phyloP scores from a whole-genome alignment of 768 basidiomycete genomes.

The Epithele typhae region DNA sequence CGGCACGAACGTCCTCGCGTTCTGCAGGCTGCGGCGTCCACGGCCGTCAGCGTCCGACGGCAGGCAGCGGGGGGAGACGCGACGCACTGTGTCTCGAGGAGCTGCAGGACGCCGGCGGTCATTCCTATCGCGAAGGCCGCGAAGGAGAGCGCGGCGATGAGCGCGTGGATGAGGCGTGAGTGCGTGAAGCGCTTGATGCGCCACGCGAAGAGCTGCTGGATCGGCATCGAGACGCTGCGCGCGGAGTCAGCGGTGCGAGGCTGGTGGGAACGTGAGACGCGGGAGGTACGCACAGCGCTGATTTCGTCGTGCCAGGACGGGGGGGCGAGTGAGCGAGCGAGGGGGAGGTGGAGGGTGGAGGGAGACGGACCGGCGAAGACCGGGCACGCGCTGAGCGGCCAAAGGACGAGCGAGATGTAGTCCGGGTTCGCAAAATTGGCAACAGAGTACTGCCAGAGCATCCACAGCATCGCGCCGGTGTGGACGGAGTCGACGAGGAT shows the following conservation, averaged over 20 bases:
- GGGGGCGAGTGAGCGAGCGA: not conserved
- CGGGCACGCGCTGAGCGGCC: not conserved
- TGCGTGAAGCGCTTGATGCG: constrained; percentile 5
- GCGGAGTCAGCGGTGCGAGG: too few relatives aligned
- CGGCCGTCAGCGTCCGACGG: too few relatives aligned
- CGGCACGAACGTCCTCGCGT: not conserved
- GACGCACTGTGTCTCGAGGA: too few relatives aligned
- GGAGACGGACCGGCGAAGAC: constrained; percentile 1
- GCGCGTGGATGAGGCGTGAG: not conserved
- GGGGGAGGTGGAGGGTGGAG: not conserved
- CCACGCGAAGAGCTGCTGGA: constrained; percentile 7
- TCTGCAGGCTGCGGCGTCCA: not conserved
- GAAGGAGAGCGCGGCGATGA: constrained; percentile 1
- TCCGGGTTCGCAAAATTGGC: not conserved
- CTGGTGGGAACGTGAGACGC: too few relatives aligned
- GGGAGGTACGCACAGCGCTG: too few relatives aligned
- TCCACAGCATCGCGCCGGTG: not conserved
- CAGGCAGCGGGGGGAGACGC: too few relatives aligned
- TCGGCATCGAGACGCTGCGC: constrained; percentile 1
- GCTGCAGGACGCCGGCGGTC: too few relatives aligned
- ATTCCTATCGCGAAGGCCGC: not conserved
- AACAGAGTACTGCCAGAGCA: not conserved
- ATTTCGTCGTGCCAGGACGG: too few relatives aligned
- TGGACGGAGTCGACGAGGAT: constrained; percentile 1
- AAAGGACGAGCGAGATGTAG: not conserved